Evolutionary conservation across 768 basidiomycete species (phyloP), one percentile per base, ranked within the genome.

Genomic region (Mycena crocata): DNA sequence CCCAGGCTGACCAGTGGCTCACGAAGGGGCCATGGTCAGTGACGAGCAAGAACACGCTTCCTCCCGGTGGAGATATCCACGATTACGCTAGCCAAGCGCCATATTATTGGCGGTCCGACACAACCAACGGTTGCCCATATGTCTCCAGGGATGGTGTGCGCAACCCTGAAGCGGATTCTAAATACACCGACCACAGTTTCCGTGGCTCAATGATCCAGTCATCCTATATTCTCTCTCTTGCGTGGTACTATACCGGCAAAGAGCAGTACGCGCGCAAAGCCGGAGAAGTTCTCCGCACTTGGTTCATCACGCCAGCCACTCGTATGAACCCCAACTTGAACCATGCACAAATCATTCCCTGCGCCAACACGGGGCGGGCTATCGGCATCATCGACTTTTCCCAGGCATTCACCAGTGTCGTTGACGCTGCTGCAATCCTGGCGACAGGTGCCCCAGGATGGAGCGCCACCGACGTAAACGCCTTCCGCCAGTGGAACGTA

Each of bases 261-360:
- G 66, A 71, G 24, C 57, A 60, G 32, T 84, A 82, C 69, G 72
- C 81, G 6, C 58, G 60, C 30, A 75, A 77, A 57, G 78, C 75
- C 24, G 78, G 73, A 5, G 62, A 68, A 6, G 77, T 73, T 64
- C 67, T 84, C 65, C 64, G 79, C 37, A 79, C 83, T 10, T 84
- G 82, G 80, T 85, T 84, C 74, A 44, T 83, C 37, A 70, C 81
- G 58, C 44, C 69, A 10, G 73, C 68, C 14, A 84, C 83, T 17
- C 67, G 60, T 30, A 83, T 84, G 82, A 83, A 80, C 46, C 83
- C 83, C 1, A 79, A 80, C 69, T 68, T 85, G 24, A 71, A 83
- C 66, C 84, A 78, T 64, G 74, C 77, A 8, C 80, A 81, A 63
- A 67, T 80, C 21, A 35, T 68, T 31, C 61, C 66, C 21, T 68